phyloP scores from a whole-genome alignment of 495 filamentous ascomycete genomes.

The Penicillium mononematosum region DNA sequence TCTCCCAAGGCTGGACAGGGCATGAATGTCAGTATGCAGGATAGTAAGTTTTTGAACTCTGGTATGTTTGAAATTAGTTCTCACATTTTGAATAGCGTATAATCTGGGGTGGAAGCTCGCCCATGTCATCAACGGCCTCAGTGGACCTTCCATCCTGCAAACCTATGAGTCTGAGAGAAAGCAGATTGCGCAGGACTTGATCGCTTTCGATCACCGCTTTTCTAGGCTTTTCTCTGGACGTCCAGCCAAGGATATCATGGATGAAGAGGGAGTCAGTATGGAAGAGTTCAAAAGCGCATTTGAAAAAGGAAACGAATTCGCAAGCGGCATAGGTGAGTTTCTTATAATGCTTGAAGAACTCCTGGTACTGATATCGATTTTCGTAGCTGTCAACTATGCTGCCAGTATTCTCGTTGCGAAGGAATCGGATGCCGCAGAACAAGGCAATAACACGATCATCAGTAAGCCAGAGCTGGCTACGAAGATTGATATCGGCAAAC shows the following conservation, averaged over 20 bases:
- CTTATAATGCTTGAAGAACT: background rate
- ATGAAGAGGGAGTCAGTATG: slow-evolving; percentile 48
- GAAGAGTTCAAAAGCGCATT: slow-evolving; percentile 48
- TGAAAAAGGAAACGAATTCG: slow-evolving; percentile 38
- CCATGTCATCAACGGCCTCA: slow-evolving; percentile 54
- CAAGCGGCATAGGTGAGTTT: slow-evolving; percentile 37
- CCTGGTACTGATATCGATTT: background rate
- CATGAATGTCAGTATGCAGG: slow-evolving; percentile 71
- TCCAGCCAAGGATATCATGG: slow-evolving; percentile 34
- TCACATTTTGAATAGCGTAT: slow-evolving; percentile 45
- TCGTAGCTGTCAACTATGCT: slow-evolving; percentile 36
- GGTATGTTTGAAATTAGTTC: background rate
- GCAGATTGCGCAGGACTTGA: slow-evolving; percentile 63
- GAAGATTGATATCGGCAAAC: slow-evolving; percentile 47
- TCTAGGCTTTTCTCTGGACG: slow-evolving; percentile 49
- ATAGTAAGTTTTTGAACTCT: slow-evolving; percentile 28
- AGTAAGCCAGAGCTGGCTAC: slow-evolving; percentile 38
- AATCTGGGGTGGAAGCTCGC: slow-evolving; percentile 77
- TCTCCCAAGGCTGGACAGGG: slow-evolving; percentile 74
- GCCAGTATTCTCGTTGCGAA: slow-evolving; percentile 37
- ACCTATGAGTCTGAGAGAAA: slow-evolving; percentile 66
- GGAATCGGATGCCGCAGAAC: slow-evolving; percentile 15
- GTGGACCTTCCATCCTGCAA: slow-evolving; percentile 50
- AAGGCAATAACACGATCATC: slow-evolving; percentile 32
- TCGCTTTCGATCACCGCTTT: slow-evolving; percentile 61